phyloP scores from a whole-genome alignment of 2,329 filamentous ascomycete genomes.

The Curvularia sp. region DNA sequence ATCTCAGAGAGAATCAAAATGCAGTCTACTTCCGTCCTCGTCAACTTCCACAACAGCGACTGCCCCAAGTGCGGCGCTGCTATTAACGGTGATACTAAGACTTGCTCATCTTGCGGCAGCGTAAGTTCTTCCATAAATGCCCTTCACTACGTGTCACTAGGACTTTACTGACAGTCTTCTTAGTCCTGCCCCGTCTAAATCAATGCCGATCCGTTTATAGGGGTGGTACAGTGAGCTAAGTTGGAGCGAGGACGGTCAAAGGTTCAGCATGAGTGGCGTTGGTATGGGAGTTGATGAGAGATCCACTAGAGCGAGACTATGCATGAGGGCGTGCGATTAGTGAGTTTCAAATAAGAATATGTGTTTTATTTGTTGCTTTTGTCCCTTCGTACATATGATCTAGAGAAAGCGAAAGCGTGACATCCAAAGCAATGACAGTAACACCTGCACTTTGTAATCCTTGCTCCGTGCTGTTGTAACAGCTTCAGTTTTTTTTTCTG shows the following conservation, averaged over 20 bases:
- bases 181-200: slow-evolving; percentile 38
- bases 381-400: background rate
- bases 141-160: too few species aligned
- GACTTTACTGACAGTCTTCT: background rate
- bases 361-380: background rate
- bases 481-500: too few species aligned
- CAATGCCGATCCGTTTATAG: background rate
- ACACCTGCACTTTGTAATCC: too few species aligned
- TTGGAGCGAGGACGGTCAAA: background rate
- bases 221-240: slow-evolving; percentile 8
- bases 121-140: slow-evolving; percentile 19
- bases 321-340: background rate
- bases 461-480: too few species aligned
- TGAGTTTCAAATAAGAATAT: slow-evolving; percentile 1
- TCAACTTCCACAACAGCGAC: slow-evolving; percentile 43
- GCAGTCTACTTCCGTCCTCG: slow-evolving; percentile 36
- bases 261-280: slow-evolving; percentile 1
- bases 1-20: slow-evolving; percentile 25
- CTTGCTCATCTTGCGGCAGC: slow-evolving; percentile 49
- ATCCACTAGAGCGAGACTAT: background rate
- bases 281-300: background rate
- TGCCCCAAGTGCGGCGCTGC: slow-evolving; percentile 51
- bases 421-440: too few species aligned
- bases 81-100: slow-evolving; percentile 44
- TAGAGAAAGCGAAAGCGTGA: background rate